Percentiles rank a stretch among this genome's conserved stretches.
Conservation (phyloP, 441 rosid species). For the Macaranga tanarius region DNA sequence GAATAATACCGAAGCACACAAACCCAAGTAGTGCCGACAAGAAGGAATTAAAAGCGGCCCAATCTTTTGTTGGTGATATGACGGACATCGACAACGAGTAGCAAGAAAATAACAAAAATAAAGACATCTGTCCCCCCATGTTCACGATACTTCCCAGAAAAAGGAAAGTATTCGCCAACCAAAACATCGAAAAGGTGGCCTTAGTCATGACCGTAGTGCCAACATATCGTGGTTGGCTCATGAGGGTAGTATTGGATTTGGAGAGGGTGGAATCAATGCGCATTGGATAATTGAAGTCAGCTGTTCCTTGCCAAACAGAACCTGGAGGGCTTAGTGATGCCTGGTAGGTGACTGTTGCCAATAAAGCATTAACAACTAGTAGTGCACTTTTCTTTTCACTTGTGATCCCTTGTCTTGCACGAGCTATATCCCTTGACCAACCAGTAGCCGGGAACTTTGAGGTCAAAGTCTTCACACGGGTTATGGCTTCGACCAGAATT, state of each 20-base stretch:
- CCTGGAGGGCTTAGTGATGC: neutral
- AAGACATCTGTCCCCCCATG: neutral
- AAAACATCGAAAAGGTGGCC: neutral
- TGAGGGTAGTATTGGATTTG: neutral
- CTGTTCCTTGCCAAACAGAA: neutral
- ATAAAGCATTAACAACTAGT: neutral
- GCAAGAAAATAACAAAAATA: neutral
- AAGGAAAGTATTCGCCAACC: neutral
- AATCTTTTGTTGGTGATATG: neutral
- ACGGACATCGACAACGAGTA: neutral
- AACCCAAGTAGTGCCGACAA: no score
- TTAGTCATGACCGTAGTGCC: neutral
- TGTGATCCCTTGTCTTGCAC: neutral
- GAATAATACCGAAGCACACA: no score
- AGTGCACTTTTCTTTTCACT: neutral
- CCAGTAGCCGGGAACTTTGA: neutral
- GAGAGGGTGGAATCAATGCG: neutral
- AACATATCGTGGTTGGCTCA: no score
- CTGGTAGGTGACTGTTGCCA: neutral
- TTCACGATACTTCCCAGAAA: neutral
- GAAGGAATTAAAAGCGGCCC: neutral
- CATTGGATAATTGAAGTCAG: neutral
- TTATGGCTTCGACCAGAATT: neutral
- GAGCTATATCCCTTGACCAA: neutral
- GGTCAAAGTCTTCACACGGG: neutral